Conservation (phyloP, 1,284 basidiomycete species). For the Moniliophthora roreri region DNA sequence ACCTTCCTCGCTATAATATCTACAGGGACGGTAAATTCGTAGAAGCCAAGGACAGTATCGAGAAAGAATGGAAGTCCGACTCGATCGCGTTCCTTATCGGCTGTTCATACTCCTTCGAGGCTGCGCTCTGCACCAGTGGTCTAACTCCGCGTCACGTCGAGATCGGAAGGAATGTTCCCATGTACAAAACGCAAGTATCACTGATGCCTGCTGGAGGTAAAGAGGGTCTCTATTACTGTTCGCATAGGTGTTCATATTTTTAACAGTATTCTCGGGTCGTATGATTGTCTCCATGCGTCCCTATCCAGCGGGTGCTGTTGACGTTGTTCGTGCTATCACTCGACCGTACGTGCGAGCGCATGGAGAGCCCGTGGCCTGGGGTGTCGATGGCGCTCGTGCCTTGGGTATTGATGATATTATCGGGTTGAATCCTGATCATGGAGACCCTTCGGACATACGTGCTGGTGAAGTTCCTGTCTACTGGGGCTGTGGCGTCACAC, state of each 20-base stretch:
- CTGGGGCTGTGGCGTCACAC: slow-evolving; percentile 3
- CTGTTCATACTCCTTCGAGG: slow-evolving; percentile 2
- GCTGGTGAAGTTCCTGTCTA: slow-evolving; percentile 1
- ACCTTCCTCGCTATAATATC: slow-evolving; percentile 1
- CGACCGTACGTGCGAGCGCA: not conserved
- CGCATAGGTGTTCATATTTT: not conserved
- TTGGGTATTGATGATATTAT: not conserved
- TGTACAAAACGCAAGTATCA: not conserved
- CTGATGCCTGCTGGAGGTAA: slow-evolving; percentile 2
- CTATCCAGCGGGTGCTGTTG: not conserved
- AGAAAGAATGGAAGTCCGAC: not conserved
- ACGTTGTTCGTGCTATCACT: not conserved
- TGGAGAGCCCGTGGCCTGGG: not conserved
- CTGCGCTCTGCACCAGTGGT: not conserved
- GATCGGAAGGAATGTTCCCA: not conserved
- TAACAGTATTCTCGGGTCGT: slow-evolving; percentile 1
- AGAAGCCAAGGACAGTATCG: not conserved
- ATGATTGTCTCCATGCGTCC: slow-evolving; percentile 4
- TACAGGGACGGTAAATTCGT: not conserved
- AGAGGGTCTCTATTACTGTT: not conserved
- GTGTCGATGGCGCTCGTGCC: not conserved
- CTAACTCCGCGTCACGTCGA: not conserved
- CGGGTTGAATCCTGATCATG: not conserved
- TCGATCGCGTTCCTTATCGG: slow-evolving; percentile 1
- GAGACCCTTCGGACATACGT: not conserved